Evolutionary conservation across 306 rosid species (phyloP).

Genomic region (Begonia masoniana): DNA sequence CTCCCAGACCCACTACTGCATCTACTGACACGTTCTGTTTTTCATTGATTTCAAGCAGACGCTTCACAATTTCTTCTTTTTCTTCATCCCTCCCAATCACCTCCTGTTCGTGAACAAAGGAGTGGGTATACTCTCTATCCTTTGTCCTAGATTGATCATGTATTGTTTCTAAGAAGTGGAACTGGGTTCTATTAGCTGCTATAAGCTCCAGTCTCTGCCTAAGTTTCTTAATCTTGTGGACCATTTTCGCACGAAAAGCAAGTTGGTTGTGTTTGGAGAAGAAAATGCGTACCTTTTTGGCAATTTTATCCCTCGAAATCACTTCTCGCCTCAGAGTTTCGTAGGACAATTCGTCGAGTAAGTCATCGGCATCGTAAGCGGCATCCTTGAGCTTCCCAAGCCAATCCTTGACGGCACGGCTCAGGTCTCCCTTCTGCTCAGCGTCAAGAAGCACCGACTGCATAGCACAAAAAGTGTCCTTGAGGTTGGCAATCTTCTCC

Average conservation of each 20-base stretch:
- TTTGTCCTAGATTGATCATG: background rate
- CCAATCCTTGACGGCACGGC: too few species aligned
- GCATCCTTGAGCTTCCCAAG: too few species aligned
- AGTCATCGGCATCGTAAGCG: constrained; percentile 15
- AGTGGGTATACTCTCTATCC: background rate
- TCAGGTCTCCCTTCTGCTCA: too few species aligned
- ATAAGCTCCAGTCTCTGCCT: constrained; percentile 10
- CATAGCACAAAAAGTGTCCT: background rate
- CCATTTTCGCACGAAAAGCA: constrained; percentile 7
- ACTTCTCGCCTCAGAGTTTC: constrained; percentile 12
- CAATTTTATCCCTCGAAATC: background rate
- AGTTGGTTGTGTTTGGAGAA: constrained; percentile 1
- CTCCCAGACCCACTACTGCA: constrained; percentile 3
- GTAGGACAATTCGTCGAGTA: constrained; percentile 15
- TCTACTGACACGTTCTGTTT: background rate
- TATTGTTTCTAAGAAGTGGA: constrained; percentile 2
- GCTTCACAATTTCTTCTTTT: background rate
- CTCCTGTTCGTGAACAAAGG: background rate
- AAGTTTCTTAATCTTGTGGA: constrained; percentile 2
- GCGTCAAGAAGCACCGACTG: background rate
- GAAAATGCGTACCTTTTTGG: constrained; percentile 9
- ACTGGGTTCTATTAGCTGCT: background rate
- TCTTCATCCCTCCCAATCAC: constrained; percentile 6
- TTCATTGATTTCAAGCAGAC: background rate
- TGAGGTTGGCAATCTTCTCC: background rate